These are phyloP conservation scores for Millerozyma acaciae DNA, from an alignment of 805 yeast species.

Conservation along the genomic window DNA sequence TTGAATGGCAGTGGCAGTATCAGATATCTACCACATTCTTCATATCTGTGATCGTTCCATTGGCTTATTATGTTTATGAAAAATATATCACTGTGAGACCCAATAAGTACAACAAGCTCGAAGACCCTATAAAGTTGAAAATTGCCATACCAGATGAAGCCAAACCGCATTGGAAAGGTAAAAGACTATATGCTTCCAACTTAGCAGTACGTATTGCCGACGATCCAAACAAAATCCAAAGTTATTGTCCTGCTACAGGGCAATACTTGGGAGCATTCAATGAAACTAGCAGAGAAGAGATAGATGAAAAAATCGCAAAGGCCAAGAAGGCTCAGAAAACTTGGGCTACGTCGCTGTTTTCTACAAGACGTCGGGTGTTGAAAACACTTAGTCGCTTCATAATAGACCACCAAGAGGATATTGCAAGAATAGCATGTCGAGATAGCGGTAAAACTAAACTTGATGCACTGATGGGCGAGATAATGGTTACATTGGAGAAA, in stretches of 20 bases:
- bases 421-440: slow-evolving; percentile 91
- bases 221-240: slow-evolving; percentile 68
- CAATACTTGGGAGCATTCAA: slow-evolving; percentile 74
- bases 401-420: slow-evolving; percentile 74
- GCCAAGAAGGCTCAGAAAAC: slow-evolving; percentile 53
- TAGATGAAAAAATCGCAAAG: slow-evolving; percentile 57
- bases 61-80: slow-evolving; percentile 31
- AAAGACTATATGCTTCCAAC: slow-evolving; percentile 56
- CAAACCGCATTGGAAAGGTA: slow-evolving; percentile 89
- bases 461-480: slow-evolving; percentile 96
- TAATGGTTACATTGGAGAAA: slow-evolving; percentile 91
- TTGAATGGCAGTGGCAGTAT: slow-evolving; percentile 42
- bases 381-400: slow-evolving; percentile 69
- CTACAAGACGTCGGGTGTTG: slow-evolving; percentile 66
- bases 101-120: slow-evolving; percentile 39
- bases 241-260: slow-evolving; percentile 96
- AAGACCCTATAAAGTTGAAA: slow-evolving; percentile 45
- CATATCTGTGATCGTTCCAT: slow-evolving; percentile 35
- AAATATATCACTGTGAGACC: slow-evolving; percentile 35
- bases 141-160: slow-evolving; percentile 71
- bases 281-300: slow-evolving; percentile 62
- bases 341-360: slow-evolving; percentile 53
- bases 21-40: slow-evolving; percentile 43
- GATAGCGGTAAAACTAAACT: slow-evolving; percentile 95
- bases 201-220: slow-evolving; percentile 53